phyloP scores from a whole-genome alignment of 2,329 filamentous ascomycete genomes.

The Hymenoscyphus repandus region DNA sequence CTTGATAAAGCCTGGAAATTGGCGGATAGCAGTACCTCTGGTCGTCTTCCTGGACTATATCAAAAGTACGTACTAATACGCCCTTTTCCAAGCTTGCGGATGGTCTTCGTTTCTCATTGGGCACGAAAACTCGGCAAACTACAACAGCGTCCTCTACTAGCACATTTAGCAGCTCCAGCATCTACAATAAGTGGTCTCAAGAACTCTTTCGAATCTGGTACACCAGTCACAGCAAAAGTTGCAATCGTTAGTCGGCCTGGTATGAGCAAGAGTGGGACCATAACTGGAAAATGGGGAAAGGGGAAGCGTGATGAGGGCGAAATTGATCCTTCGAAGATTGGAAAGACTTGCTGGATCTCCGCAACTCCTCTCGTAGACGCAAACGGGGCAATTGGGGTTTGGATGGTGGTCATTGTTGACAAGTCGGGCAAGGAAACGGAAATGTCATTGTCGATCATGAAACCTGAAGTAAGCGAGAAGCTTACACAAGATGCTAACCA shows the following conservation, averaged over 20 bases:
- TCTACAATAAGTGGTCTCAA: constrained; percentile 6
- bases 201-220: constrained; percentile 9
- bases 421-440: background rate
- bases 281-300: constrained; percentile 7
- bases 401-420: constrained; percentile 16
- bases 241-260: constrained; percentile 5
- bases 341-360: constrained; percentile 9
- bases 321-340: background rate
- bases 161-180: constrained; percentile 9
- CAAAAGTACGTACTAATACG: constrained; percentile 13
- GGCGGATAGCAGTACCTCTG: background rate
- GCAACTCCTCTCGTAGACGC: constrained; percentile 10
- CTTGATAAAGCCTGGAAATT: constrained; percentile 4
- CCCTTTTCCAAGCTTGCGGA: constrained; percentile 11
- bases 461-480: background rate
- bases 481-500: background rate
- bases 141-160: constrained; percentile 9
- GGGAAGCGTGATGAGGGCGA: background rate
- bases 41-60: constrained; percentile 15
- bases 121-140: constrained; percentile 8
- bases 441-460: background rate
- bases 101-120: constrained; percentile 12
- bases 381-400: constrained; percentile 9
- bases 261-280: background rate
- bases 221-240: constrained; percentile 12